These are phyloP conservation scores for Rhodosporidiobolus odoratus DNA, from an alignment of 768 basidiomycete species.

Conservation along the genomic window DNA sequence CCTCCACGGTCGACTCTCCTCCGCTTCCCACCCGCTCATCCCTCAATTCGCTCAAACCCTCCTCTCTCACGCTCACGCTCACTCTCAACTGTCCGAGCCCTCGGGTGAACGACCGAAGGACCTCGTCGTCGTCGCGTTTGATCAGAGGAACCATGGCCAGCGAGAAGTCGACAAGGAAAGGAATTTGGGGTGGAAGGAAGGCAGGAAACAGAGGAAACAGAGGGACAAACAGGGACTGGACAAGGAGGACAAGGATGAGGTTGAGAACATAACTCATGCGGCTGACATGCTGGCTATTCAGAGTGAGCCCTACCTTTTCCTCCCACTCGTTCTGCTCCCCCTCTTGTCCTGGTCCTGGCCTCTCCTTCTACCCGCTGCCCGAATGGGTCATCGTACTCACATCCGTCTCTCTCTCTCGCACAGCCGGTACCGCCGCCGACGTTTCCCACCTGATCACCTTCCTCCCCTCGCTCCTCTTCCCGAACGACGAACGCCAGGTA, in stretches of 20 bases:
- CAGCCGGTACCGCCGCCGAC: conserved; percentile 66
- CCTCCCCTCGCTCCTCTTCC: conserved; percentile 68
- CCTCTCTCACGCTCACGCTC: conserved; percentile 41
- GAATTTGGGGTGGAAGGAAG: conserved; percentile 50
- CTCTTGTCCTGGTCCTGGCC: neutral
- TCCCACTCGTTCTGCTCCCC: neutral
- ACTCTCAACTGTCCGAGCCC: conserved; percentile 21
- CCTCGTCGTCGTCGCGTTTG: conserved; percentile 53
- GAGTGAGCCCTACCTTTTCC: conserved; percentile 44
- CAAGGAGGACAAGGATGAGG: conserved; percentile 13
- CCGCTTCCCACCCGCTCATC: conserved; percentile 43
- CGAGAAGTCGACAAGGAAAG: conserved; percentile 47
- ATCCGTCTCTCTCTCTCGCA: neutral
- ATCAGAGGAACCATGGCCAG: conserved; percentile 57
- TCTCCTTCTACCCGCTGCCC: too few species aligned
- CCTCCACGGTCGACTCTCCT: conserved; percentile 53
- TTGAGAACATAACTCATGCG: conserved; percentile 26
- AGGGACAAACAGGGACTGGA: conserved; percentile 53
- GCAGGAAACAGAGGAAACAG: conserved; percentile 43
- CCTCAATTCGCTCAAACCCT: conserved; percentile 46
- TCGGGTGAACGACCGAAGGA: conserved; percentile 42
- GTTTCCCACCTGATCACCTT: conserved; percentile 77
- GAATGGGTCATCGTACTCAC: neutral
- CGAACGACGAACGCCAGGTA: conserved; percentile 58
- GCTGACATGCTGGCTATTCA: conserved; percentile 55